Evolutionary conservation across 257 asterid genomes (phyloP), one percentile per base, ranked within the genome.

Genomic region (Fraxinus americana): DNA sequence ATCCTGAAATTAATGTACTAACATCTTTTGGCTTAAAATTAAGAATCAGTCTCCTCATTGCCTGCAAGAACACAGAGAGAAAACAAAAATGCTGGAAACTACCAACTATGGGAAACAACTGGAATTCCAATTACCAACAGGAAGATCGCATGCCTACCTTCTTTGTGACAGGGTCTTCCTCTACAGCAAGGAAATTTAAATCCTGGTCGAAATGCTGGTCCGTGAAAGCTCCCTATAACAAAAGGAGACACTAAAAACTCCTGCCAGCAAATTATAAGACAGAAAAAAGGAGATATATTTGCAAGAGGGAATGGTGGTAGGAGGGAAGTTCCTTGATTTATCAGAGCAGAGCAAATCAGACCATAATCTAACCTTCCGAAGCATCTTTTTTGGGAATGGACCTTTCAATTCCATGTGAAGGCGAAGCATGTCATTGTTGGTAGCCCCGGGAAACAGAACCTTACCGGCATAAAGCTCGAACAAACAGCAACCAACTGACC

Each of bases 401-500:
- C 99, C 99, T 84, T 93, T 93, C 75, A 96, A 75, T 80, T 96
- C 99, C 96, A 96, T 92, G 83, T 93, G 97, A 83, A 96, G 97
- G 63, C 99, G 99, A 80, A 96, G 97, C 99, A 96, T 96, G 85
- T 96, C 98, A 84, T 96, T 93, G 78, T 96, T 96, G 71, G 96
- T 87, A 52, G 94, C 71, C 73, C 98, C 99, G 25, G 98, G 98
- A 85, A 96, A 96, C 30, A 96, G 88, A 75, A 93, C 99, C 85
- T 96, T 96, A 69, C 99, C 99, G 32, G 94, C 86, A 79, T 90
- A 96, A 80, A 96, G 92, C 90, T 96, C 99, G 88, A 88, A 96
- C 88, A 96, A 88, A 82, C 99, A 96, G 83, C 99, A 96, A 72
- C 99, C 98, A 21, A 96, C 97, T 29, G 98, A 96, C 99, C 99